Evolutionary conservation across 257 asterid genomes (phyloP).

Genomic region (Fraxinus cuspidata): DNA sequence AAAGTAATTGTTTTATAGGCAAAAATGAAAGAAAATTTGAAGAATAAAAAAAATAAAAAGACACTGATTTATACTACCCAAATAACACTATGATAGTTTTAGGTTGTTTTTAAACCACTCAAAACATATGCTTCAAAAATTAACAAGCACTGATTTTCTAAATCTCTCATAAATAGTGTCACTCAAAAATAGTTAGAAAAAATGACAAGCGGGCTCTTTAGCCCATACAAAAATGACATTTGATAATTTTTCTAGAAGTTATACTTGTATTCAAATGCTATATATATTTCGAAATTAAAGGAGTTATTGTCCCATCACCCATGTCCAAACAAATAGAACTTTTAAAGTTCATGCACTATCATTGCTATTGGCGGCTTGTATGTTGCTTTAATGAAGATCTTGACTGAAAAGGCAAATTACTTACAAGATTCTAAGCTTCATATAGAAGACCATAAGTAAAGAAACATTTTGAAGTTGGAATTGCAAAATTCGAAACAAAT

Average conservation of each 20-base stretch:
- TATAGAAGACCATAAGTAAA: constrained; percentile 15
- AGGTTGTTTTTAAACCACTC: no score
- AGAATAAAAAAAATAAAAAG: no score
- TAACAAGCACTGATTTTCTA: no score
- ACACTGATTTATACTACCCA: no score
- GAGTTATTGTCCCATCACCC: neutral
- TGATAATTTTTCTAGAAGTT: no score
- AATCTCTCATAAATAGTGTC: no score
- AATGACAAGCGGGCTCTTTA: neutral
- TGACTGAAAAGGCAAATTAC: constrained; percentile 22
- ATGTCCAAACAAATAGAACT: neutral
- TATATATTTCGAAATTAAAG: neutral
- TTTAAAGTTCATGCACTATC: neutral
- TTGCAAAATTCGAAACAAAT: neutral
- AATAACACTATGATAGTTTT: no score
- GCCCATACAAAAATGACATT: neutral
- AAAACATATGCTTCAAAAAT: no score
- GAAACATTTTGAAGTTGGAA: constrained; percentile 8
- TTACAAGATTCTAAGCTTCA: constrained; percentile 24
- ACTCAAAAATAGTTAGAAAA: no score
- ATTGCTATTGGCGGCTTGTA: constrained; percentile 14
- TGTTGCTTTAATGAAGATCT: constrained; percentile 11
- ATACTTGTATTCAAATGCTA: neutral
- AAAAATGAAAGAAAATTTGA: no score
- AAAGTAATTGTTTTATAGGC: no score